Percentiles rank a stretch among this genome's conserved stretches.
These are phyloP conservation scores for Falciphora oryzae DNA, from an alignment of 2,329 filamentous ascomycete species.

Conservation along the genomic window DNA sequence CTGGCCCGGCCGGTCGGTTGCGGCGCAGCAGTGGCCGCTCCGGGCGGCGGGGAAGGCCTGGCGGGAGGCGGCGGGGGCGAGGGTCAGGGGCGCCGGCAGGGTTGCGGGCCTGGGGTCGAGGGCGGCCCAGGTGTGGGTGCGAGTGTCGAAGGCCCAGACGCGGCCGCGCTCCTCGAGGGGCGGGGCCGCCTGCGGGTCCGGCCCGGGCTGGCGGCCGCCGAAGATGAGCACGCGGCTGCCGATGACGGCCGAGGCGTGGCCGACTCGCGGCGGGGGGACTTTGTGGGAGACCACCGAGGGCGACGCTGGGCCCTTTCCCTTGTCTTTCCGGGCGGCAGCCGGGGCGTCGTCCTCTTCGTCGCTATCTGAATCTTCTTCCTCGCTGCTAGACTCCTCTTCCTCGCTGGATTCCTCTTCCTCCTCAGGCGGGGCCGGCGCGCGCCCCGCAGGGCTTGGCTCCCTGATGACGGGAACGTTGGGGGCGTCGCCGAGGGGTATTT, in stretches of 20 bases:
- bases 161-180: slow-evolving; percentile 69
- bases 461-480: slow-evolving; percentile 17
- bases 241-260: slow-evolving; percentile 65
- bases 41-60: slow-evolving; percentile 52
- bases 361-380: slow-evolving; percentile 2
- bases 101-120: slow-evolving; percentile 50
- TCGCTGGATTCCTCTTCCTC: slow-evolving; percentile 8
- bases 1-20: slow-evolving; percentile 30
- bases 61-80: slow-evolving; percentile 25
- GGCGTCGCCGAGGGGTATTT: slow-evolving; percentile 34
- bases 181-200: slow-evolving; percentile 46
- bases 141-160: slow-evolving; percentile 71
- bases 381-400: not conserved
- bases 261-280: slow-evolving; percentile 64
- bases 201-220: slow-evolving; percentile 63
- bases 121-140: slow-evolving; percentile 56
- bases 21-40: slow-evolving; percentile 56
- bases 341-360: slow-evolving; percentile 18
- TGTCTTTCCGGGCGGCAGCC: slow-evolving; percentile 19
- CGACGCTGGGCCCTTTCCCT: slow-evolving; percentile 29
- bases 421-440: not conserved
- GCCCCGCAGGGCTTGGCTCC: not conserved
- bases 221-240: slow-evolving; percentile 71
- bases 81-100: slow-evolving; percentile 21
- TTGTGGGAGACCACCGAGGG: slow-evolving; percentile 28